Percentiles rank a stretch among this genome's conserved stretches.
Conservation (phyloP, 1,284 basidiomycete genomes). For the Pholiota adiposa region DNA sequence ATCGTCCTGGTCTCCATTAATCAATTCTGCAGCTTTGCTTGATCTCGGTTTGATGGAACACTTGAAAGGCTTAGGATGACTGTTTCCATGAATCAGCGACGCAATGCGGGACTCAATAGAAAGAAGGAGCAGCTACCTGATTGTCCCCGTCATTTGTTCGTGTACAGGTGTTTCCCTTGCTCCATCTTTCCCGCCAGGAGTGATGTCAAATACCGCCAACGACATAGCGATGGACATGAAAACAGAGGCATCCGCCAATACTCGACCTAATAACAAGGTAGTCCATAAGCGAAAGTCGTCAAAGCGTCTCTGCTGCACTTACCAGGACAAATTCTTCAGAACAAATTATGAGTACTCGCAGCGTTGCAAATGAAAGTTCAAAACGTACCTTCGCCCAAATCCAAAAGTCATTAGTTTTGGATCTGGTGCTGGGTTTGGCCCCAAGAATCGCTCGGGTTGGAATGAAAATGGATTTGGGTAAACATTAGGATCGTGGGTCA, state of each 20-base stretch:
- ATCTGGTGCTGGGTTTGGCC: constrained; percentile 30
- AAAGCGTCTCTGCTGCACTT: background rate
- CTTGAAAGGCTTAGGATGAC: constrained; percentile 45
- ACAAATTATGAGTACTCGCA: background rate
- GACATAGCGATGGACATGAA: constrained; percentile 46
- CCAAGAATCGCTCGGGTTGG: constrained; percentile 24
- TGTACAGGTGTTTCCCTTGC: constrained; percentile 38
- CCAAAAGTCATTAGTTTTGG: constrained; percentile 28
- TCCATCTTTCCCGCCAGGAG: constrained; percentile 27
- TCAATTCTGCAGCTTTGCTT: constrained; percentile 26
- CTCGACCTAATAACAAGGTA: constrained; percentile 29
- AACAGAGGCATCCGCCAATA: constrained; percentile 47
- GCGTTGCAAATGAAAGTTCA: background rate
- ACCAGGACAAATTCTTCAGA: constrained; percentile 14
- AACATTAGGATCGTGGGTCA: constrained; percentile 38
- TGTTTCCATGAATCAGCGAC: constrained; percentile 16
- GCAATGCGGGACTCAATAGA: background rate
- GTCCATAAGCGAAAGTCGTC: background rate
- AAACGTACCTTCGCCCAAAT: constrained; percentile 27
- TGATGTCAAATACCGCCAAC: constrained; percentile 42
- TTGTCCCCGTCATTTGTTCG: constrained; percentile 43
- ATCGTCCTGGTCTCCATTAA: constrained; percentile 15
- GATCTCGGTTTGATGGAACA: constrained; percentile 49
- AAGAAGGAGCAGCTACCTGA: constrained; percentile 32
- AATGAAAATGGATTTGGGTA: constrained; percentile 31